Conservation (phyloP, 345 rosid genomes). For the Lenwebbia sp. region DNA sequence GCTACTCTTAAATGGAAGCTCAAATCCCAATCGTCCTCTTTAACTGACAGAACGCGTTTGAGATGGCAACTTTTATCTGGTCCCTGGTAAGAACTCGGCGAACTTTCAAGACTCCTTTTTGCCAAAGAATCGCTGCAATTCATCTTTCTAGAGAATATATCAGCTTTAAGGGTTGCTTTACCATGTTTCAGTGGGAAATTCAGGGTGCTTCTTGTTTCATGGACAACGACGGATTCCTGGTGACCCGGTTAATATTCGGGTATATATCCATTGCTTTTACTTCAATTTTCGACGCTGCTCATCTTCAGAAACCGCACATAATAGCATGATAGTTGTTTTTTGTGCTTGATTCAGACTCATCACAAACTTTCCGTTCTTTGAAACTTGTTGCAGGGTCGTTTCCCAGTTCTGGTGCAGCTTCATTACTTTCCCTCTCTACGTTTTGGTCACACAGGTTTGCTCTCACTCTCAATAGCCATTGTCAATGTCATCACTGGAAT, state of each 20-base stretch:
- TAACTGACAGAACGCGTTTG: conserved; percentile 48
- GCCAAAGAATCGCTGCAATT: not conserved
- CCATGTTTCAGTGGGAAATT: conserved; percentile 50
- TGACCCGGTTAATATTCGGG: conserved; percentile 39
- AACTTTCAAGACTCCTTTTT: not conserved
- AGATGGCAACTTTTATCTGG: conserved; percentile 64
- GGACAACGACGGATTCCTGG: conserved; percentile 13
- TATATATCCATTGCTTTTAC: not conserved
- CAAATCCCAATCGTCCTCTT: not conserved
- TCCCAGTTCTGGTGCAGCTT: conserved; percentile 61
- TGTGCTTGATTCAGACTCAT: not conserved
- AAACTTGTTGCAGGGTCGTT: conserved; percentile 19
- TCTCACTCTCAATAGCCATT: not conserved
- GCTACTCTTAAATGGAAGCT: not conserved
- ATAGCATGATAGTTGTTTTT: not conserved
- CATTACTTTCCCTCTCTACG: conserved; percentile 56
- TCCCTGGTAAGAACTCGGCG: conserved; percentile 32
- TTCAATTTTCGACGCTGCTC: not conserved
- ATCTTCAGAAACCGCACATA: not conserved
- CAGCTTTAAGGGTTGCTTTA: not conserved
- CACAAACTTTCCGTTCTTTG: not conserved
- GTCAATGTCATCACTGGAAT: not conserved
- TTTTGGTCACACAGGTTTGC: conserved; percentile 44
- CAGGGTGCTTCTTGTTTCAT: conserved; percentile 47
- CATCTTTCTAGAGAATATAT: not conserved